These are phyloP conservation scores for Boletus hoseneyae DNA, from an alignment of 1,284 basidiomycete species.

Conservation along the genomic window DNA sequence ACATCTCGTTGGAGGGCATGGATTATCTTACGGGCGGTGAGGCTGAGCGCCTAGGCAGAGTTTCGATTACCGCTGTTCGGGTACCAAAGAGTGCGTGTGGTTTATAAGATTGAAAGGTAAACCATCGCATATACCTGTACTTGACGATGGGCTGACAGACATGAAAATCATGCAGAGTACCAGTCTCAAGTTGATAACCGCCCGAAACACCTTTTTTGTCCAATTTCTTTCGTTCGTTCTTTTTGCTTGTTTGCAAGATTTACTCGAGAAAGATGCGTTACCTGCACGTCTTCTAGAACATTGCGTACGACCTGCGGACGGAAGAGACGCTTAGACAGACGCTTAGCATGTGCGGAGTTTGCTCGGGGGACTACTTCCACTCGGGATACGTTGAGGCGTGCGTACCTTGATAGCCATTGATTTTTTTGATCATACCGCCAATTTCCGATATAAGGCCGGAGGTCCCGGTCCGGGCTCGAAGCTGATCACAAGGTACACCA, in stretches of 20 bases:
- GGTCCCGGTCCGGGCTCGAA: neutral
- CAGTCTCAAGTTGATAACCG: neutral
- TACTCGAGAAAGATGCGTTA: too few relatives aligned
- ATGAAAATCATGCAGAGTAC: neutral
- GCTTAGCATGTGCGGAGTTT: too few relatives aligned
- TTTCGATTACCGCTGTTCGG: conserved; percentile 10
- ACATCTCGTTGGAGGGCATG: conserved; percentile 32
- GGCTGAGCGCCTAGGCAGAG: conserved; percentile 5
- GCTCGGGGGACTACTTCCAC: too few relatives aligned
- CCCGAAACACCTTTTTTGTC: neutral
- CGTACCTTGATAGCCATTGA: too few relatives aligned
- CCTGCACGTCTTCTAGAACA: neutral
- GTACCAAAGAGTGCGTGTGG: conserved; percentile 13
- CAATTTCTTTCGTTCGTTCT: neutral
- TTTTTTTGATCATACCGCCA: neutral
- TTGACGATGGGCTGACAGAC: neutral
- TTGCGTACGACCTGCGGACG: neutral
- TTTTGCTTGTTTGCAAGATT: neutral
- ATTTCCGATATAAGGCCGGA: neutral
- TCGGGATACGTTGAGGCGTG: neutral
- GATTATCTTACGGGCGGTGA: conserved; percentile 16
- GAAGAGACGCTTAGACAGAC: neutral
- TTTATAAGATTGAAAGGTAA: conserved; percentile 5
- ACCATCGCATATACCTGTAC: neutral
- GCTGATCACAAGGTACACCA: neutral